Evolutionary conservation across 441 rosid species (phyloP).

Genomic region (Melastoma candidum): DNA sequence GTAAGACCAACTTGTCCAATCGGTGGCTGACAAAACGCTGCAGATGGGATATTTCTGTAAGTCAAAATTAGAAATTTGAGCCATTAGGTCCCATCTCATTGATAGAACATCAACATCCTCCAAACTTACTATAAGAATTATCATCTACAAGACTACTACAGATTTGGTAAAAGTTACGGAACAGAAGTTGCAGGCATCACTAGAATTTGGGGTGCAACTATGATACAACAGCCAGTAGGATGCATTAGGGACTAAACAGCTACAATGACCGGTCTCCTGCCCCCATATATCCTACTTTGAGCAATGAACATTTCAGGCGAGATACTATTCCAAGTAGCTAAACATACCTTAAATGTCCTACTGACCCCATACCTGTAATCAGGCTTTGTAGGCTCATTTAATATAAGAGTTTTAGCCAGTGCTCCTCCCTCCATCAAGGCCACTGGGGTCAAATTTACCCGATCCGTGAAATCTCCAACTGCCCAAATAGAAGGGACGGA

Average conservation of each 20-base stretch:
- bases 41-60: slow-evolving; percentile 72
- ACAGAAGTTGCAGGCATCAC: too few species aligned
- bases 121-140: too few species aligned
- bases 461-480: slow-evolving; percentile 88
- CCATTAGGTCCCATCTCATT: too few species aligned
- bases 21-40: slow-evolving; percentile 90
- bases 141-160: too few species aligned
- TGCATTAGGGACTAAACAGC: too few species aligned
- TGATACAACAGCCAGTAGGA: too few species aligned
- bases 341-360: neutral
- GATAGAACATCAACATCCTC: too few species aligned
- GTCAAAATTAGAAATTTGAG: slow-evolving; percentile 2
- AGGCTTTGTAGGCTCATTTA: slow-evolving; percentile 75
- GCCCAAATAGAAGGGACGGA: slow-evolving; percentile 94
- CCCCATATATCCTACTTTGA: too few species aligned
- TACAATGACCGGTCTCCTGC: too few species aligned
- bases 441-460: slow-evolving; percentile 92
- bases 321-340: neutral
- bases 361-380: slow-evolving; percentile 49
- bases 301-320: too few species aligned
- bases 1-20: slow-evolving; percentile 85
- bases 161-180: too few species aligned
- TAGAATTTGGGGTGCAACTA: too few species aligned
- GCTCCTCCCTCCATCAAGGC: slow-evolving; percentile 98
- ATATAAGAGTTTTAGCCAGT: slow-evolving; percentile 71